phyloP scores from a whole-genome alignment of 164 flowering plant species.

The Berberis vulgaris region DNA sequence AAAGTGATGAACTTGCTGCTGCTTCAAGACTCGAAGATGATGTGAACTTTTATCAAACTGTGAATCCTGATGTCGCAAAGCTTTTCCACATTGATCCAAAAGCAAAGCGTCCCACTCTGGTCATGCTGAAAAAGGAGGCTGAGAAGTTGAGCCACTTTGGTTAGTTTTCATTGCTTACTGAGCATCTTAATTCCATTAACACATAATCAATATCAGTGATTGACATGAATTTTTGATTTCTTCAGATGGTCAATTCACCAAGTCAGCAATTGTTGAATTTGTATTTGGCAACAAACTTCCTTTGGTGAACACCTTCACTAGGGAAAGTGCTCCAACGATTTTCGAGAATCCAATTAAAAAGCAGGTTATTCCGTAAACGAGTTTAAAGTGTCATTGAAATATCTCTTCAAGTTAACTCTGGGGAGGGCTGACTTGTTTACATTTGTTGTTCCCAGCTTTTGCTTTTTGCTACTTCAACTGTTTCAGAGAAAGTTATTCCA shows the following conservation, averaged over 20 bases:
- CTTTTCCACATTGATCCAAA: constrained; percentile 64
- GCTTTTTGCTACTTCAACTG: constrained; percentile 67
- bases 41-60: constrained; percentile 88
- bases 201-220: neutral
- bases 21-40: constrained; percentile 86
- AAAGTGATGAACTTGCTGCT: constrained; percentile 77
- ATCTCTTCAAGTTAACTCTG: neutral
- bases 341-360: constrained; percentile 83
- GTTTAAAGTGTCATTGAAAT: neutral
- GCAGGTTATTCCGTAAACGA: constrained; percentile 40
- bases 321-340: constrained; percentile 71
- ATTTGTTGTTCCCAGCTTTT: constrained; percentile 41
- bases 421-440: constrained; percentile 8
- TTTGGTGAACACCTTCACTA: constrained; percentile 65
- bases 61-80: constrained; percentile 71
- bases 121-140: constrained; percentile 77
- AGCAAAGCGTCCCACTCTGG: constrained; percentile 75
- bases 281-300: constrained; percentile 84
- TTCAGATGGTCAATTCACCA: constrained; percentile 73
- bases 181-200: neutral
- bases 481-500: constrained; percentile 52
- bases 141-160: constrained; percentile 77
- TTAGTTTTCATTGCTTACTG: constrained; percentile 23
- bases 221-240: constrained; percentile 5
- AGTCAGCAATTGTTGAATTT: constrained; percentile 65